phyloP scores from a whole-genome alignment of 495 filamentous ascomycete genomes.

The Penicillium nucicola region DNA sequence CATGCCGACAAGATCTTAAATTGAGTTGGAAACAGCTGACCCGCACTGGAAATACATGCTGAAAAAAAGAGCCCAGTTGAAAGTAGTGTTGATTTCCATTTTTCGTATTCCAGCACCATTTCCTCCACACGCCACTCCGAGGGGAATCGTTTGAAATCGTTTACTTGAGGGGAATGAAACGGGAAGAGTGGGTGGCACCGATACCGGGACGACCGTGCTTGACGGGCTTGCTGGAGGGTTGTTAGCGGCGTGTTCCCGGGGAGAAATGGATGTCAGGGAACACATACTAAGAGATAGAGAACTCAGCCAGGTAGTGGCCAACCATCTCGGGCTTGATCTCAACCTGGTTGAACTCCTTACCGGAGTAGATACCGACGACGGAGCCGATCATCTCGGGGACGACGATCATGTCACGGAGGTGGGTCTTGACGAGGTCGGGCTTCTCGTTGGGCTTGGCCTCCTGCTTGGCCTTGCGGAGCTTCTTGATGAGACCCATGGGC shows the following conservation, averaged over 20 bases:
- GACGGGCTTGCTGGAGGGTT: slow-evolving; percentile 81
- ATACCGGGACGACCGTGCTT: slow-evolving; percentile 99
- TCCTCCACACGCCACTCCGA: slow-evolving; percentile 43
- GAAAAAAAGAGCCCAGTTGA: slow-evolving; percentile 37
- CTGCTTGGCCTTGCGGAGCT: slow-evolving; percentile 99
- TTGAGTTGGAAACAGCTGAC: slow-evolving; percentile 48
- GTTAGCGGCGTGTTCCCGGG: slow-evolving; percentile 26
- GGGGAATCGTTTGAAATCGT: slow-evolving; percentile 44
- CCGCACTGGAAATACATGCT: slow-evolving; percentile 48
- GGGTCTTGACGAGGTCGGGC: slow-evolving; percentile 97
- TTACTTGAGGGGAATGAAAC: slow-evolving; percentile 99
- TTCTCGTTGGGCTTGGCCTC: slow-evolving; percentile 99
- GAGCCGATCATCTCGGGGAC: slow-evolving; percentile 98
- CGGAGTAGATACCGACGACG: slow-evolving; percentile 98
- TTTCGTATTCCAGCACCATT: slow-evolving; percentile 37
- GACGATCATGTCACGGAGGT: slow-evolving; percentile 98
- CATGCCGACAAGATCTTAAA: slow-evolving; percentile 49
- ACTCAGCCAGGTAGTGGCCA: slow-evolving; percentile 98
- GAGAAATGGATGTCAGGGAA: slow-evolving; percentile 24
- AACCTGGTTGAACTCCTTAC: slow-evolving; percentile 99
- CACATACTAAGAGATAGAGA: slow-evolving; percentile 98
- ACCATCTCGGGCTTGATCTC: slow-evolving; percentile 99
- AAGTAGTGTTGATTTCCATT: slow-evolving; percentile 34
- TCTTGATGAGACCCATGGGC: slow-evolving; percentile 99
- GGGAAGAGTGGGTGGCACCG: slow-evolving; percentile 99